Conservation (phyloP, 345 rosid species). For the Trapa incisa region DNA sequence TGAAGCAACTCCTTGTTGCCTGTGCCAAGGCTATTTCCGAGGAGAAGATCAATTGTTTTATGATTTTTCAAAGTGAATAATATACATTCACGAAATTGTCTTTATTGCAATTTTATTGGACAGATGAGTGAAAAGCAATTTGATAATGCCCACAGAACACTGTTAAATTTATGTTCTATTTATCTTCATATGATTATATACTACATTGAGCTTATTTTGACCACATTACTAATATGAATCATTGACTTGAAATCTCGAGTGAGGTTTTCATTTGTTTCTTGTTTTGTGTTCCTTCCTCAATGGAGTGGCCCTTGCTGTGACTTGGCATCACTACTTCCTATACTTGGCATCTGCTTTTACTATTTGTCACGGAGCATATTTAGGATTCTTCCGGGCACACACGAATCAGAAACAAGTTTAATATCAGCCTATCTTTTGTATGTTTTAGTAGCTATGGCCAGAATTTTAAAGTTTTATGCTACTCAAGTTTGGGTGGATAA, state of each 20-base stretch:
- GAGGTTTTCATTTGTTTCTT: slow-evolving; percentile 44
- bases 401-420: slow-evolving; percentile 56
- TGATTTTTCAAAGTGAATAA: not conserved
- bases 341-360: slow-evolving; percentile 45
- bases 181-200: not conserved
- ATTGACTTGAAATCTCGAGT: slow-evolving; percentile 34
- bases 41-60: no score
- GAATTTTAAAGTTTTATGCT: not conserved
- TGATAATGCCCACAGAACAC: not conserved
- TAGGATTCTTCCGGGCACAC: slow-evolving; percentile 50
- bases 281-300: slow-evolving; percentile 28
- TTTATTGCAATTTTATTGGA: not conserved
- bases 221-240: not conserved
- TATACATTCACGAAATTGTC: not conserved
- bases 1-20: no score
- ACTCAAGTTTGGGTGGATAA: not conserved
- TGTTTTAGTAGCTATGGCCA: not conserved
- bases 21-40: no score
- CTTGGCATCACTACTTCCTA: slow-evolving; percentile 46
- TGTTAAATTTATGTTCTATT: not conserved
- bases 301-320: slow-evolving; percentile 43
- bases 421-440: slow-evolving; percentile 23
- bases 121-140: not conserved
- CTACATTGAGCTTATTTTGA: not conserved
- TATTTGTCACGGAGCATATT: slow-evolving; percentile 39